Evolutionary conservation across 345 rosid genomes (phyloP), one percentile per base, ranked within the genome.

Genomic region (Rhizophora mangle): DNA sequence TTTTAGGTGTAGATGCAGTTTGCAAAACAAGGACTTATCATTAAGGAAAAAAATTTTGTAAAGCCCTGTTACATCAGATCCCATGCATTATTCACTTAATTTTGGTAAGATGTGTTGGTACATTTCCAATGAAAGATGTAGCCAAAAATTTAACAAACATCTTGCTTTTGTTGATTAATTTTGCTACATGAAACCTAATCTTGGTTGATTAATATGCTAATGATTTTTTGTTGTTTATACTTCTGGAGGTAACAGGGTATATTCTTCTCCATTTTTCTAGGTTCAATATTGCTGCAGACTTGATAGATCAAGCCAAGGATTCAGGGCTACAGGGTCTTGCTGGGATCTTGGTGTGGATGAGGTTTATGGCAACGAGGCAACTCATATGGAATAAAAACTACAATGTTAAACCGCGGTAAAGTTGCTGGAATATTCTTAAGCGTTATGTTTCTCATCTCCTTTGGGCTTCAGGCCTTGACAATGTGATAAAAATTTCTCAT

Each of bases 361-460:
- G 99, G 85, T 95, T 92, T 82, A 95, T 95, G 99, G 98, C 99
- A 62, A 89, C 92, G 49, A 87, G 99, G 76, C 99, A 95, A 83
- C 98, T 95, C 60, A 86, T 87, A 81, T 95, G 99, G 99, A 95
- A 95, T 80, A 95, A 92, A 82, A 90, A 90, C 85, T 95, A 95
- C 84, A 95, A 95, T 65, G 97, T 95, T 82, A 95, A 95, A 83
- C 99, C 99, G 74, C 88, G 99, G 99, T 95, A 87, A 63, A 31
- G 15, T 27, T 68, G 6, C 26, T 26, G 59, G 34, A 70, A 46
- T 54, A 60, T 47, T 68, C 66, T 63, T 62, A 29, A 31, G 21
- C 24, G 18, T 37, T 22, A 52, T 47, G 58, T 52, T 58, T 51
- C 19, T 24, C 31, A 31, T 29, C 64, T 55, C 60, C 16, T 52